Base-by-base conservation (phyloP, 371 early-diverging fungal genomes). In the Batkoa obscura region DNA sequence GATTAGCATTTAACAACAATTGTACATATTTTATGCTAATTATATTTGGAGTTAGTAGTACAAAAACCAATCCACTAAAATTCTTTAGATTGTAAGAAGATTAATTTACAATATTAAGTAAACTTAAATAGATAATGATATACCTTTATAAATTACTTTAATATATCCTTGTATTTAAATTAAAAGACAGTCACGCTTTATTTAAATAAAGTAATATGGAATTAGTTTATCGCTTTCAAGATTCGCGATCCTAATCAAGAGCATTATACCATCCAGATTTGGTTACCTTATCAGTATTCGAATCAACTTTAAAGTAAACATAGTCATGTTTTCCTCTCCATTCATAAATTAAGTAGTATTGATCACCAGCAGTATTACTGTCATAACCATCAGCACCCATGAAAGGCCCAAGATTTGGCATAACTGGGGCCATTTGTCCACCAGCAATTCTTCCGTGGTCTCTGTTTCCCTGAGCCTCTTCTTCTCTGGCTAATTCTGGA, bases 321-420 rank as follows among this genome's bases (percentile, higher is more conserved):
- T 74, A 80, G 52, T 80, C 81, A 47, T 76, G 75, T 56, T 72
- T 72, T 30, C 72, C 73, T 53, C 78, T 65, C 78, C 78, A 78
- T 34, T 78, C 69, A 64, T 80, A 80, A 41, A 77, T 64, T 35
- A 77, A 60, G 55, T 71, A 74, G 43, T 38, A 43, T 31, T 6
- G 31, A 30, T 12, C n/a, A 9, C 43, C 46, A 10, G 42, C n/a
- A 32, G 39, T 30, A 15, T 23, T 15, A 3, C 43, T 33, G 34
- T 32, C 46, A 31, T 17, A 4, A n/a, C 36, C 41, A 9, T 17
- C 41, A 15, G 56, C 10, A 32, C 46, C 45, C 9, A 34, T 42
- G 34, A 42, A 2, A 42, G 56, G 56, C 0, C 56, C 43, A 23
- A 23, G 23, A 0, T 23, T 23, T 43, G 46, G 56, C 2, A 45